Evolutionary conservation across 768 basidiomycete species (phyloP).

Genomic region (Lactifluus piperatus): DNA sequence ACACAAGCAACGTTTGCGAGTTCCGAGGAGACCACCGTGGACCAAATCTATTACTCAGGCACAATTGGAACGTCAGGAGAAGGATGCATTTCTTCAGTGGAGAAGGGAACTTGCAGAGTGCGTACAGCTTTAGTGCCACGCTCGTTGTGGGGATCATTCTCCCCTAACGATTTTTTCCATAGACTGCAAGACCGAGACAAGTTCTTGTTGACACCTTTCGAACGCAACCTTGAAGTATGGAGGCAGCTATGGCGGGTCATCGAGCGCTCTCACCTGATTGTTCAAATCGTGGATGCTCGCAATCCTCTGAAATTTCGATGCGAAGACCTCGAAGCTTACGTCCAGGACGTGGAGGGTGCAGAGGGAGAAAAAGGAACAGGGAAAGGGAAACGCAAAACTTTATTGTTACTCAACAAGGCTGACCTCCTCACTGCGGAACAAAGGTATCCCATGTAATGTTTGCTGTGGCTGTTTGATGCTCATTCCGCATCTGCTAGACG

Average conservation of each 20-base stretch:
- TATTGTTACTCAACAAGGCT: slow-evolving; percentile 92
- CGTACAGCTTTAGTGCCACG: slow-evolving; percentile 23
- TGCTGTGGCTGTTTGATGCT: neutral
- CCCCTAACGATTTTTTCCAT: neutral
- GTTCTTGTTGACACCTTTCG: slow-evolving; percentile 91
- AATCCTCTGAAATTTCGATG: slow-evolving; percentile 91
- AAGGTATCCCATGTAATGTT: slow-evolving; percentile 42
- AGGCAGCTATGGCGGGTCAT: slow-evolving; percentile 95
- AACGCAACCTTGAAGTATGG: slow-evolving; percentile 98
- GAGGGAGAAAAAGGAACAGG: slow-evolving; percentile 78
- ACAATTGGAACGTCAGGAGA: slow-evolving; percentile 84
- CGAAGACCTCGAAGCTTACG: slow-evolving; percentile 82
- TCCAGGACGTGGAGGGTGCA: slow-evolving; percentile 71
- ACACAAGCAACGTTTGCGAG: slow-evolving; percentile 66
- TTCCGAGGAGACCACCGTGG: slow-evolving; percentile 89
- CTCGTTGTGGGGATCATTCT: neutral
- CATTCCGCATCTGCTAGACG: slow-evolving; percentile 35
- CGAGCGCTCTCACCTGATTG: slow-evolving; percentile 88
- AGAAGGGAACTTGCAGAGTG: slow-evolving; percentile 85
- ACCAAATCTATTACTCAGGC: slow-evolving; percentile 65
- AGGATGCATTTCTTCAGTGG: slow-evolving; percentile 89
- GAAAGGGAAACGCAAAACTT: slow-evolving; percentile 57
- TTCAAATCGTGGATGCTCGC: slow-evolving; percentile 94
- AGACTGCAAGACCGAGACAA: slow-evolving; percentile 84
- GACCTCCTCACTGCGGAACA: slow-evolving; percentile 84